These are phyloP conservation scores for Epicoccum nigrum DNA, from an alignment of 2,329 filamentous ascomycete genomes.

Conservation along the genomic window DNA sequence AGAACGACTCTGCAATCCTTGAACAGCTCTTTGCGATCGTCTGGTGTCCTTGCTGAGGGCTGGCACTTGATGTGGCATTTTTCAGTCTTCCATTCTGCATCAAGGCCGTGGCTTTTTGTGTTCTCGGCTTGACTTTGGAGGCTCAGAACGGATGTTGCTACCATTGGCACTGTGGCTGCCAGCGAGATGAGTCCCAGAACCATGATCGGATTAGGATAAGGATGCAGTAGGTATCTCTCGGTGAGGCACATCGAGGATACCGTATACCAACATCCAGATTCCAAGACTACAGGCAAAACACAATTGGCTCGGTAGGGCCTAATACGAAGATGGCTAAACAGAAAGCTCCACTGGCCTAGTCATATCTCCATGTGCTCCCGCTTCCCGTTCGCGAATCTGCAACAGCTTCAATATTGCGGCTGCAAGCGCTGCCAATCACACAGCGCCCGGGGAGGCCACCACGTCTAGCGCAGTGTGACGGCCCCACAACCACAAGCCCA, in stretches of 20 bases:
- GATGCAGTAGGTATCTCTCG: neutral
- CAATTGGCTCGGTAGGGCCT: neutral
- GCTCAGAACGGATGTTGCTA: constrained; percentile 24
- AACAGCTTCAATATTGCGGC: constrained; percentile 17
- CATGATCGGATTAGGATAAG: neutral
- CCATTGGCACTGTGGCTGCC: constrained; percentile 28
- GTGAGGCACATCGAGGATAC: neutral
- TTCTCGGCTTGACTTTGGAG: constrained; percentile 30
- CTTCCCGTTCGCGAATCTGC: constrained; percentile 14
- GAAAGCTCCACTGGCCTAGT: neutral
- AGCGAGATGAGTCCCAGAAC: constrained; percentile 16
- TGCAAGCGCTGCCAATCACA: constrained; percentile 11
- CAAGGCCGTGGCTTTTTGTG: constrained; percentile 19
- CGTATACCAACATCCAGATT: neutral
- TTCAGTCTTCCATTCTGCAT: constrained; percentile 29
- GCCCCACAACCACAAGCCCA: constrained; percentile 2
- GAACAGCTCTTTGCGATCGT: constrained; percentile 27
- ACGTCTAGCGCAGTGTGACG: neutral
- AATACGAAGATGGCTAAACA: neutral
- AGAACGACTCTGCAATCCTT: constrained; percentile 23
- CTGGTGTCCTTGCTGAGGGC: constrained; percentile 22
- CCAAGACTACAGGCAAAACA: neutral
- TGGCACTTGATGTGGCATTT: constrained; percentile 29
- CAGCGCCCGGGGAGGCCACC: constrained; percentile 5
- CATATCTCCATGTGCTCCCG: constrained; percentile 3